These are phyloP conservation scores for Tephrocybe sp. DNA, from an alignment of 768 basidiomycete genomes.

Conservation along the genomic window DNA sequence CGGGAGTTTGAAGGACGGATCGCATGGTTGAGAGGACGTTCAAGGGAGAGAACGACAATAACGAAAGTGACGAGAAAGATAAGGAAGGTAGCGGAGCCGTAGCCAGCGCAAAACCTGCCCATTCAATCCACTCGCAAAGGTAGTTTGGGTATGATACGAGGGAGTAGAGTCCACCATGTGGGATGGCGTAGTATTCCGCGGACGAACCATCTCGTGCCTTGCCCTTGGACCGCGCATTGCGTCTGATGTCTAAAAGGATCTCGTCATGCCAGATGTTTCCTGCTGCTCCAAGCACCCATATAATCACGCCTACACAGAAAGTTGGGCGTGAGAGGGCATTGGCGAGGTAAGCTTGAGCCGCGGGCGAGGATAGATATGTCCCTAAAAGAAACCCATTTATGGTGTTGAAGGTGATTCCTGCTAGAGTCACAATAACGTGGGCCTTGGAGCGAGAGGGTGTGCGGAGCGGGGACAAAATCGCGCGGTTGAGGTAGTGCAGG, in stretches of 20 bases:
- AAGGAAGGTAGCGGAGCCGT: slow-evolving; percentile 50
- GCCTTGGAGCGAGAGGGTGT: slow-evolving; percentile 77
- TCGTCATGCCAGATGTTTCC: slow-evolving; percentile 92
- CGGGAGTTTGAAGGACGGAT: slow-evolving; percentile 15
- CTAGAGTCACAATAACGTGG: slow-evolving; percentile 61
- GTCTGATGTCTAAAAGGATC: slow-evolving; percentile 77
- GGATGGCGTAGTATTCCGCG: slow-evolving; percentile 47
- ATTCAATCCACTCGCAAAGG: slow-evolving; percentile 93
- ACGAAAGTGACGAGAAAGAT: slow-evolving; percentile 13
- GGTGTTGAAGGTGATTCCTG: slow-evolving; percentile 63
- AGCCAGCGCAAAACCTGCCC: slow-evolving; percentile 84
- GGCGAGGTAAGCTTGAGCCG: slow-evolving; percentile 42
- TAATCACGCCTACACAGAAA: slow-evolving; percentile 60
- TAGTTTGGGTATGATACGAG: slow-evolving; percentile 93
- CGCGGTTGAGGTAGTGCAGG: slow-evolving; percentile 81
- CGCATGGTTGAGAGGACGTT: slow-evolving; percentile 17
- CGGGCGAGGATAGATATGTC: slow-evolving; percentile 61
- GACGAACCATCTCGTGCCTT: slow-evolving; percentile 22
- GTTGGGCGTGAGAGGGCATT: slow-evolving; percentile 21
- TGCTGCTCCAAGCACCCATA: slow-evolving; percentile 71
- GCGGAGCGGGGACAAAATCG: slow-evolving; percentile 64
- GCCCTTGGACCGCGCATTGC: slow-evolving; percentile 47
- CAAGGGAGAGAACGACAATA: slow-evolving; percentile 14
- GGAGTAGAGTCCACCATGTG: slow-evolving; percentile 71
- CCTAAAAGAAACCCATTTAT: slow-evolving; percentile 72